A percentile compares a stretch with the other conserved stretches of the same genome.
phyloP scores from a whole-genome alignment of 345 rosid genomes.

The Luvunga scandens region DNA sequence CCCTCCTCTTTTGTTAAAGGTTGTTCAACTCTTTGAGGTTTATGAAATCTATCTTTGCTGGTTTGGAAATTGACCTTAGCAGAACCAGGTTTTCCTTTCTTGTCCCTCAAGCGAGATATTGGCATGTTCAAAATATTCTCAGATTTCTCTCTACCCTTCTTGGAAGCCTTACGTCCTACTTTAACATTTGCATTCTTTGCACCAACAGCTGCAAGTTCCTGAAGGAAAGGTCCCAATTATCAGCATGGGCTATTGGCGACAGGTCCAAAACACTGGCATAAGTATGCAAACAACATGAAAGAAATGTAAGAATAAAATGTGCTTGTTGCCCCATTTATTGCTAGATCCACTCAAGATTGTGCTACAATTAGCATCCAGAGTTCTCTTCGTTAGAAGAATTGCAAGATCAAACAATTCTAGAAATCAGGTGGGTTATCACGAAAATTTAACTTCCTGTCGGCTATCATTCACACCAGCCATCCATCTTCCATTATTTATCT shows the following conservation, averaged over 20 bases:
- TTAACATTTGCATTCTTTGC: constrained; percentile 68
- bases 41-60: constrained; percentile 55
- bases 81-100: constrained; percentile 53
- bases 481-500: neutral
- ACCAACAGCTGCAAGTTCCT: constrained; percentile 86
- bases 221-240: constrained; percentile 13
- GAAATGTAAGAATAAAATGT: neutral
- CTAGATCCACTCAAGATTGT: neutral
- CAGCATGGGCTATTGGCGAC: constrained; percentile 5
- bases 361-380: neutral
- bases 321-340: neutral
- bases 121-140: constrained; percentile 38
- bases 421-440: neutral
- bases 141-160: constrained; percentile 50
- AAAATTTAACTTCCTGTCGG: neutral
- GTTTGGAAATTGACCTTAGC: constrained; percentile 33
- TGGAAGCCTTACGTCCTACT: constrained; percentile 64
- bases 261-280: neutral
- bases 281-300: neutral
- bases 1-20: constrained; percentile 95
- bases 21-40: constrained; percentile 64
- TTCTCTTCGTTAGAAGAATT: neutral
- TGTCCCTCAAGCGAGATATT: constrained; percentile 45
- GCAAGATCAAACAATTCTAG: neutral
- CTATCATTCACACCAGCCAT: neutral